A percentile compares a stretch with the other conserved stretches of the same genome.
These are phyloP conservation scores for Sclerotinia glacialis DNA, from an alignment of 2,329 filamentous ascomycete genomes.

Conservation along the genomic window DNA sequence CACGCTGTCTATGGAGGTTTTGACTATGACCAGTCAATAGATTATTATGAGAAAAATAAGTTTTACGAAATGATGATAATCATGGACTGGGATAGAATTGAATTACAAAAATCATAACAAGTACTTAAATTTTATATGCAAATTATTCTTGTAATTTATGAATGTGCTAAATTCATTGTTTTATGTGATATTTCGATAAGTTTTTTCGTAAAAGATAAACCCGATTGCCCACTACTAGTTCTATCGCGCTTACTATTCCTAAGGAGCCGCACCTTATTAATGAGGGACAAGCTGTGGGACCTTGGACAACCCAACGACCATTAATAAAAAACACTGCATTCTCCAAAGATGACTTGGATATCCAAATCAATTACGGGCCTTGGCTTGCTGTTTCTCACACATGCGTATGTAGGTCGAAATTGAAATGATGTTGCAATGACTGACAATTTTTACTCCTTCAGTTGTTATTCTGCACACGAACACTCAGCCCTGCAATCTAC, in stretches of 20 bases:
- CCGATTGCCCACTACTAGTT: background rate
- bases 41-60: slow-evolving; percentile 22
- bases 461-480: slow-evolving; percentile 95
- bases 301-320: slow-evolving; percentile 2
- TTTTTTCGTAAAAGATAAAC: background rate
- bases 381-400: slow-evolving; percentile 75
- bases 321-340: slow-evolving; percentile 1
- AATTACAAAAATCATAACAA: slow-evolving; percentile 30
- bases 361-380: slow-evolving; percentile 68
- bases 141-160: slow-evolving; percentile 8
- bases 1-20: slow-evolving; percentile 31
- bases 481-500: slow-evolving; percentile 71
- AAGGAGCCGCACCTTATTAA: slow-evolving; percentile 20
- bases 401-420: slow-evolving; percentile 64
- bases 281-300: slow-evolving; percentile 17
- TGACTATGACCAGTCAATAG: slow-evolving; percentile 21
- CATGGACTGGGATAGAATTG: slow-evolving; percentile 35
- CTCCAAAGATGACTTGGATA: slow-evolving; percentile 63
- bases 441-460: slow-evolving; percentile 43
- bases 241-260: slow-evolving; percentile 19
- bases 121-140: slow-evolving; percentile 14
- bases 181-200: background rate
- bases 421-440: slow-evolving; percentile 7
- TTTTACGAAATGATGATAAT: slow-evolving; percentile 35
- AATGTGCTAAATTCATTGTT: slow-evolving; percentile 1